These are phyloP conservation scores for Rubus idaeus DNA, from an alignment of 306 rosid species.

Conservation along the genomic window DNA sequence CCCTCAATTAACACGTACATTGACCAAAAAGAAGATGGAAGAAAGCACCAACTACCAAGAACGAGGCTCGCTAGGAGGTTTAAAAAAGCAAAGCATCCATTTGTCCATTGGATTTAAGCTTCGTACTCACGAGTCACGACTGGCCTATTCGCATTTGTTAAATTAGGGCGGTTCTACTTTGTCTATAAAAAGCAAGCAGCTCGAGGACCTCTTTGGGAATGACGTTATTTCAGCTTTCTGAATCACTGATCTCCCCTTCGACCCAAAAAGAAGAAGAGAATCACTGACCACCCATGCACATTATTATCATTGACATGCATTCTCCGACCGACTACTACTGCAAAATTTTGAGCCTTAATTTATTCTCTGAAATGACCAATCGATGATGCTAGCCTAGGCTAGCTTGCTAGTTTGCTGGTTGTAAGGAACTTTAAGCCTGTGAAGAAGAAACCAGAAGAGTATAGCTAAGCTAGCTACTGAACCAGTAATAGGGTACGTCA, in stretches of 20 bases:
- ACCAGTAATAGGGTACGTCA: neutral
- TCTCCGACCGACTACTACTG: conserved; percentile 2
- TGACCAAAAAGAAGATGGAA: conserved; percentile 2
- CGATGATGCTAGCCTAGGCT: conserved; percentile 3
- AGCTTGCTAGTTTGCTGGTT: neutral
- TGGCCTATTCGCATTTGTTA: neutral
- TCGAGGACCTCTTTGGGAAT: conserved; percentile 17
- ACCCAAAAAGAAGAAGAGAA: too few relatives aligned
- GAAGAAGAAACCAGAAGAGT: neutral
- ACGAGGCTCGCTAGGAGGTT: neutral
- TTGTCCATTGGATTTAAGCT: neutral
- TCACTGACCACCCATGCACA: neutral
- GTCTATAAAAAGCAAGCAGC: conserved; percentile 17
- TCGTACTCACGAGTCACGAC: neutral
- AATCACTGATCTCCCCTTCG: conserved; percentile 17
- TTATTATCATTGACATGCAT: neutral
- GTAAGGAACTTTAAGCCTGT: neutral
- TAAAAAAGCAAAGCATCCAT: neutral
- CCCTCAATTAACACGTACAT: neutral
- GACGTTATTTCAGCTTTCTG: conserved; percentile 16
- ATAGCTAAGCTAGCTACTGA: neutral
- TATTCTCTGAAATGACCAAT: conserved; percentile 37
- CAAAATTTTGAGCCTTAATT: conserved; percentile 2
- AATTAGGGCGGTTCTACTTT: neutral
- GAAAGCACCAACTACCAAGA: neutral